Evolutionary conservation across 768 basidiomycete species (phyloP), one percentile per base, ranked within the genome.

Genomic region (Tulasnella sp.): DNA sequence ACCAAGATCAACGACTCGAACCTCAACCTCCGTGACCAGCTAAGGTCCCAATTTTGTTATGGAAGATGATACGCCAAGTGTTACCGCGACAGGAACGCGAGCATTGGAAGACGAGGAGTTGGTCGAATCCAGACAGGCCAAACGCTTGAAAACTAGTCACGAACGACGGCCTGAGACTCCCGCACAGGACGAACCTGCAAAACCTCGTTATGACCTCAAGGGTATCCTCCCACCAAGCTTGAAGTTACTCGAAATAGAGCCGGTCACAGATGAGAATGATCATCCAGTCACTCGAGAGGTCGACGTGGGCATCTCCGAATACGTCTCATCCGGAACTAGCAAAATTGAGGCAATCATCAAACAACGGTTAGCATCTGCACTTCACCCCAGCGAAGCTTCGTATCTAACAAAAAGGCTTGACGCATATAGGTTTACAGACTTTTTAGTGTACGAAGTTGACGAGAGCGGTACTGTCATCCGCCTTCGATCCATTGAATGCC

Each of bases 311-410:
- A 97, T 98, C 58, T 93, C 94, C 6, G 92, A 95, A 84, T 97
- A 96, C 84, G 89, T 96, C 81, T 89, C 90, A 27, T 87, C 87
- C 16, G 90, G 90, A 80, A 89, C 93, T 34, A 88, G 91, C 4
- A 90, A 90, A 83, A 91, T 99, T 81, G 89, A 92, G 75, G 97
- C 95, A 5, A 97, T 99, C 83, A 98, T 99, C 85, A 99, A 99
- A 86, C 97, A 99, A 86, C 89, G 97, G 97, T 96, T 79, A 81
- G 89, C 83, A 16, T 27, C 44, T 58, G 40, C 19, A 24, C 10
- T 40, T 40, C 42, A 27, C 74, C 14, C 31, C 62, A 68, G 34
- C 16, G 56, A 8, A 10, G 12, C 31, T n/a, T 71, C 9, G n/a
- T 24, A 77, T 31, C 24, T 34, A 9, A 68, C 21, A 52, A 81